Percentiles rank a stretch among this genome's conserved stretches.
Conservation (phyloP, 2,329 filamentous ascomycete species). For the Cordyceps militaris region DNA sequence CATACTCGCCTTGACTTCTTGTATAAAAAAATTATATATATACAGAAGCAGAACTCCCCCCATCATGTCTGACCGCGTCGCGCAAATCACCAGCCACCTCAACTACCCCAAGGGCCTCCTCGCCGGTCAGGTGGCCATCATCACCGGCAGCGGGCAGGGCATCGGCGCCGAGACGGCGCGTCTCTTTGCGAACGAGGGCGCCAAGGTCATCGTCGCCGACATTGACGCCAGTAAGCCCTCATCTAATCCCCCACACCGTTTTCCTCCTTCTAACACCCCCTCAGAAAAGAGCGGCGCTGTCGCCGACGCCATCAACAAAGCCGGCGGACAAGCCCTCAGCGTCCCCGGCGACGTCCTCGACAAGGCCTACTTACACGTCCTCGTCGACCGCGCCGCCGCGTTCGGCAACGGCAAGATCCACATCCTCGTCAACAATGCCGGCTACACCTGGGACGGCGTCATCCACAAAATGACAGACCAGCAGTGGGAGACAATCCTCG, state of each 20-base stretch:
- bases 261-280: neutral
- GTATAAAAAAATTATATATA: too few species aligned
- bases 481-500: conserved; percentile 85
- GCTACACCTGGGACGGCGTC: conserved; percentile 88
- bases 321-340: conserved; percentile 61
- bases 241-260: neutral
- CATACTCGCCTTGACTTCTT: too few species aligned
- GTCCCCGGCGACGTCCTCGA: conserved; percentile 73
- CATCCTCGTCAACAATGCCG: conserved; percentile 86
- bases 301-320: conserved; percentile 60
- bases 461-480: conserved; percentile 90
- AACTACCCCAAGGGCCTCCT: conserved; percentile 78
- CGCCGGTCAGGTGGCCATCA: conserved; percentile 73
- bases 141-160: conserved; percentile 80
- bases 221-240: conserved; percentile 59
- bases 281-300: conserved; percentile 62
- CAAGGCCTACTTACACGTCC: conserved; percentile 58
- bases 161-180: conserved; percentile 80
- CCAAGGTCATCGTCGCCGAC: conserved; percentile 76
- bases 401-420: conserved; percentile 86
- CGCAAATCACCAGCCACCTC: conserved; percentile 70
- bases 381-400: conserved; percentile 69
- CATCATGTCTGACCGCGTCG: conserved; percentile 50
- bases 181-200: conserved; percentile 81
- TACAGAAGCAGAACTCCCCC: neutral